Conservation (phyloP, 2,329 filamentous ascomycete genomes). For the Arthrobotrys pseudoclavata region DNA sequence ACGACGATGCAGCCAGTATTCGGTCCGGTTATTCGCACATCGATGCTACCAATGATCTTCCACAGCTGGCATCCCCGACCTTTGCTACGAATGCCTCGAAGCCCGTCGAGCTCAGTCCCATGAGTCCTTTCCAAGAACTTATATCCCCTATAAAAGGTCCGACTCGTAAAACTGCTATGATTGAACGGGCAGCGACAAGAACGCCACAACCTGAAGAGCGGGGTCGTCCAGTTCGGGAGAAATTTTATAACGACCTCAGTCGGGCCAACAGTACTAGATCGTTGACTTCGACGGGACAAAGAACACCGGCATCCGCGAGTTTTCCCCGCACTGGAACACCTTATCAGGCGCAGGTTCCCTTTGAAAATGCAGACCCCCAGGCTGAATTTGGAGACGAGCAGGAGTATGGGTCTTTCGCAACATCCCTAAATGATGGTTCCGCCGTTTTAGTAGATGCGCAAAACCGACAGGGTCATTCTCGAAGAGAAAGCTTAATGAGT, state of each 20-base stretch:
- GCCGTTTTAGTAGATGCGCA: slow-evolving; percentile 47
- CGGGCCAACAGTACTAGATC: slow-evolving; percentile 50
- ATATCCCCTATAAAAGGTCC: slow-evolving; percentile 57
- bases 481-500: slow-evolving; percentile 55
- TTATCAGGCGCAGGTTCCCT: slow-evolving; percentile 43
- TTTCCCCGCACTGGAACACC: slow-evolving; percentile 39
- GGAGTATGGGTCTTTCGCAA: slow-evolving; percentile 46
- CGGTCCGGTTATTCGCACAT: slow-evolving; percentile 57
- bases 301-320: slow-evolving; percentile 47
- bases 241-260: slow-evolving; percentile 43
- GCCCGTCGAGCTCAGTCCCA: slow-evolving; percentile 28
- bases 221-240: slow-evolving; percentile 26
- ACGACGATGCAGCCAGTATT: slow-evolving; percentile 57
- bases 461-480: slow-evolving; percentile 43
- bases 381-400: slow-evolving; percentile 44
- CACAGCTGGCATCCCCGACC: slow-evolving; percentile 40
- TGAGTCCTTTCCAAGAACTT: slow-evolving; percentile 57
- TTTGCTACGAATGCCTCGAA: slow-evolving; percentile 27
- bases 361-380: slow-evolving; percentile 45
- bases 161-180: slow-evolving; percentile 34
- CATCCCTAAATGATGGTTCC: slow-evolving; percentile 54
- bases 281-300: slow-evolving; percentile 45
- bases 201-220: slow-evolving; percentile 55
- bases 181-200: slow-evolving; percentile 33
- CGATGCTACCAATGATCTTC: slow-evolving; percentile 43